These are phyloP conservation scores for Solanum clarkiae DNA, from an alignment of 257 asterid genomes.

Conservation along the genomic window DNA sequence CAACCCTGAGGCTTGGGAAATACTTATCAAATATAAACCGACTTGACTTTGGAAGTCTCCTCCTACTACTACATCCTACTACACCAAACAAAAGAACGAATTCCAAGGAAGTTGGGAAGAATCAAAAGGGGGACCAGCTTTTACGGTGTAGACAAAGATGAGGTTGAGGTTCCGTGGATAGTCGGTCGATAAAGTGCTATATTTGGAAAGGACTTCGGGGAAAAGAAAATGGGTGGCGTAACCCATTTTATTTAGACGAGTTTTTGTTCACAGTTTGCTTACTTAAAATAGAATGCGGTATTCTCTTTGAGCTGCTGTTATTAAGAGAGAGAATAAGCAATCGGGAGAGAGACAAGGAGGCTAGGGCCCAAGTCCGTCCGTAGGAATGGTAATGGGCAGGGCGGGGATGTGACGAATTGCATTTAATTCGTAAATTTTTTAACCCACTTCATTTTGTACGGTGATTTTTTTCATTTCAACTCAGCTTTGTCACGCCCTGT, in stretches of 20 bases:
- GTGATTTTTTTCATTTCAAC: too few relatives aligned
- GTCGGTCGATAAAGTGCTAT: background rate
- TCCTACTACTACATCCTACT: background rate
- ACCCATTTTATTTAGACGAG: background rate
- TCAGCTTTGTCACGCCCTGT: rapidly evolving
- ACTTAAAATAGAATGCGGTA: background rate
- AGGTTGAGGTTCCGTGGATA: background rate
- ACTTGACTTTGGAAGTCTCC: background rate
- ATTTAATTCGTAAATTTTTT: too few relatives aligned
- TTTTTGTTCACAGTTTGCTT: background rate
- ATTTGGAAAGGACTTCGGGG: background rate
- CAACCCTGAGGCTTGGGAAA: background rate
- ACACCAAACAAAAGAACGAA: background rate
- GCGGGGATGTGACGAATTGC: background rate
- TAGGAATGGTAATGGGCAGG: too few relatives aligned
- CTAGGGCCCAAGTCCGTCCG: background rate
- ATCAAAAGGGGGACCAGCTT: background rate
- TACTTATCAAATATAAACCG: background rate
- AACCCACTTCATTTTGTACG: too few relatives aligned
- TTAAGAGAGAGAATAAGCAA: background rate
- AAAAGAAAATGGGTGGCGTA: background rate
- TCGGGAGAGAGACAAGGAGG: too few relatives aligned
- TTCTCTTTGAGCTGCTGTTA: background rate
- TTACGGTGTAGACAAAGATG: background rate
- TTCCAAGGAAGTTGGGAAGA: background rate